These are phyloP conservation scores for Coemansia umbellata DNA, from an alignment of 192 early-diverging fungal genomes.

Conservation along the genomic window DNA sequence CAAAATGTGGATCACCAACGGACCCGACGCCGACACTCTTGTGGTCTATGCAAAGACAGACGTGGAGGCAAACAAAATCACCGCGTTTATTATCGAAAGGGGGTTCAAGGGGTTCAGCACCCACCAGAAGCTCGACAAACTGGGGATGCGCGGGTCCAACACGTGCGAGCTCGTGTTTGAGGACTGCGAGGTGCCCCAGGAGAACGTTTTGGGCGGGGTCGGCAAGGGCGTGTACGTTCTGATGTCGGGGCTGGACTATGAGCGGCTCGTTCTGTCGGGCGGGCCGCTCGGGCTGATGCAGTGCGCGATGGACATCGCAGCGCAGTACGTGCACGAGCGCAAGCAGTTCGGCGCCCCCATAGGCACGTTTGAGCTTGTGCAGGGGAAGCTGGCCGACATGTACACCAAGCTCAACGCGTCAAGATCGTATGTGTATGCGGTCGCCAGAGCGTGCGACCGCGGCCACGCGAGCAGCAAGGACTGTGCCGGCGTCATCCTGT, in stretches of 20 bases:
- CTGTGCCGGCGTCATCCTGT: conserved; percentile 91
- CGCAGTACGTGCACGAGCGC: conserved; percentile 84
- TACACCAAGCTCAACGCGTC: conserved; percentile 93
- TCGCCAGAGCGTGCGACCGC: conserved; percentile 78
- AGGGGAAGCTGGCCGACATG: conserved; percentile 97
- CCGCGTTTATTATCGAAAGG: conserved; percentile 92
- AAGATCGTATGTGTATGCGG: conserved; percentile 85
- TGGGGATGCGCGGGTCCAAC: conserved; percentile 95
- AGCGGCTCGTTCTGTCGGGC: conserved; percentile 85
- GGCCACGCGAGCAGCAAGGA: conserved; percentile 83
- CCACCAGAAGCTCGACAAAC: conserved; percentile 87
- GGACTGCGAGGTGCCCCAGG: conserved; percentile 82
- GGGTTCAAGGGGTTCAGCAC: conserved; percentile 80
- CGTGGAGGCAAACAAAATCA: conserved; percentile 76
- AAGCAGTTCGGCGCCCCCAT: conserved; percentile 83
- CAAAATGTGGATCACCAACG: conserved; percentile 98
- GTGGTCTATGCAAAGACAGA: conserved; percentile 94
- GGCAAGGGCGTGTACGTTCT: conserved; percentile 90
- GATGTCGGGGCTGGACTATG: conserved; percentile 92
- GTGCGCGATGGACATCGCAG: conserved; percentile 69
- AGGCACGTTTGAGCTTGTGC: conserved; percentile 87
- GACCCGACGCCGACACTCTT: conserved; percentile 82
- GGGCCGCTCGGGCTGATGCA: conserved; percentile 94
- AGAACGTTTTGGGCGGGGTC: conserved; percentile 83
- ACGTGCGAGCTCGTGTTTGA: conserved; percentile 95